Base-by-base conservation (phyloP, 2,329 filamentous ascomycete genomes). In the Fusarium bulbicola region DNA sequence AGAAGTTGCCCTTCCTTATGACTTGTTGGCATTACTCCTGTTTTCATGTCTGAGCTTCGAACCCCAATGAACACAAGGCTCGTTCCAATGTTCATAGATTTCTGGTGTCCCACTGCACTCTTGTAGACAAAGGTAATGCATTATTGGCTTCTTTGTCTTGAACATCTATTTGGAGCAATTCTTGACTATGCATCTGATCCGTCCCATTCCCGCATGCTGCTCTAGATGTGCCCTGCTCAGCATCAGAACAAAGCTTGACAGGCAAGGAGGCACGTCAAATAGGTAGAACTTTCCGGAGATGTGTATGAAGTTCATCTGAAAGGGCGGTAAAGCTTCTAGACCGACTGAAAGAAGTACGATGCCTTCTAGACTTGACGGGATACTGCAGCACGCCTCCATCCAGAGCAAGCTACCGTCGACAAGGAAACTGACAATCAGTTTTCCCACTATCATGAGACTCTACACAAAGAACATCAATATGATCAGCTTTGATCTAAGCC, bases 311-410 rank as follows among this genome's bases (percentile, higher is more conserved):
- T 21, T 39, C 12, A 18, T 30, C 37, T 9, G 6, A 34, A 45
- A 43, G 21, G 36, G 58, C 26, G 57, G 34, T 53, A 53, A 53
- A 28, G 24, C 40, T 49, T 49, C 40, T 43, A 49, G 34, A 54
- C 46, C 6, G 30, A 15, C 6, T 15, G 12, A 53, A 53, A 69
- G 18, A 46, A 43, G 28, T 21, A 20, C 6, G 8, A 18, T 54
- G n/a, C 28, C 26, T 24, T 42, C 32, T 37, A 47, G 30, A 24
- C 15, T 36, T 63, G 16, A 14, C 54, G 65, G 46, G 26, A 63
- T 42, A 30, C 40, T 68, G 37, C 57, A 68, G 57, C 11, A 53
- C 30, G 59, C 21, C 39, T 53, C 52, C 58, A 49, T 69, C 30
- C 39, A n/a, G 50, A 69, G 65, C 46, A 59, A 15, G 46, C 14